phyloP scores from a whole-genome alignment of 2,329 filamentous ascomycete genomes.

The Aspergillus clavatus region DNA sequence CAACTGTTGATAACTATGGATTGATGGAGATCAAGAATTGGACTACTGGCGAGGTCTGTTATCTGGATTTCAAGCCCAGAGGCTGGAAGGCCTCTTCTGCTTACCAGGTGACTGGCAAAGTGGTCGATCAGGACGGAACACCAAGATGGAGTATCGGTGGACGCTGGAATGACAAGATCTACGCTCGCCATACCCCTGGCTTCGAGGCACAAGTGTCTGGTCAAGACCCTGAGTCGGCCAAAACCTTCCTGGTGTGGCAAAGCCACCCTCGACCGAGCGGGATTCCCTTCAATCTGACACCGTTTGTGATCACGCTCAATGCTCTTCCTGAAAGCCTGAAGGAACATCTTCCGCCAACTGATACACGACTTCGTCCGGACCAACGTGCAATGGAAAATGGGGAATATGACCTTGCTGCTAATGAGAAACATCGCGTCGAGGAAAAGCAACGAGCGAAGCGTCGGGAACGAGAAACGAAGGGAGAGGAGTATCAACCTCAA shows the following conservation, averaged over 20 bases:
- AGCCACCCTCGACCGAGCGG: slow-evolving; percentile 72
- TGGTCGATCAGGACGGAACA: slow-evolving; percentile 71
- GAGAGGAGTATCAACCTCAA: slow-evolving; percentile 74
- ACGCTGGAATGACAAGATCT: slow-evolving; percentile 96
- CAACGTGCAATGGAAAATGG: slow-evolving; percentile 98
- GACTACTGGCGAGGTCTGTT: slow-evolving; percentile 87
- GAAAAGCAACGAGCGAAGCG: slow-evolving; percentile 80
- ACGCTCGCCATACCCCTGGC: slow-evolving; percentile 85
- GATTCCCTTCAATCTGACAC: slow-evolving; percentile 95
- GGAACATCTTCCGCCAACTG: slow-evolving; percentile 79
- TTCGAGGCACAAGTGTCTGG: slow-evolving; percentile 63
- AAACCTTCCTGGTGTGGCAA: slow-evolving; percentile 91
- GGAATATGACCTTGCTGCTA: slow-evolving; percentile 88
- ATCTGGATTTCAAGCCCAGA: slow-evolving; percentile 87
- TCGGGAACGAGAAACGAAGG: slow-evolving; percentile 65
- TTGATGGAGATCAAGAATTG: slow-evolving; percentile 96
- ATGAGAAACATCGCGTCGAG: slow-evolving; percentile 91
- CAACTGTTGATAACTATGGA: slow-evolving; percentile 96
- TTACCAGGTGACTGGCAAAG: slow-evolving; percentile 81
- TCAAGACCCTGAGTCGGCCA: slow-evolving; percentile 55
- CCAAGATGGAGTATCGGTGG: slow-evolving; percentile 87
- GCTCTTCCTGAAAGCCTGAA: slow-evolving; percentile 78
- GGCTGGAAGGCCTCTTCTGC: slow-evolving; percentile 94
- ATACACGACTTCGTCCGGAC: slow-evolving; percentile 87
- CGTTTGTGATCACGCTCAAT: slow-evolving; percentile 92